Evolutionary conservation across 2,329 filamentous ascomycete species (phyloP), one percentile per base, ranked within the genome.

Genomic region (Fusarium nurragi): DNA sequence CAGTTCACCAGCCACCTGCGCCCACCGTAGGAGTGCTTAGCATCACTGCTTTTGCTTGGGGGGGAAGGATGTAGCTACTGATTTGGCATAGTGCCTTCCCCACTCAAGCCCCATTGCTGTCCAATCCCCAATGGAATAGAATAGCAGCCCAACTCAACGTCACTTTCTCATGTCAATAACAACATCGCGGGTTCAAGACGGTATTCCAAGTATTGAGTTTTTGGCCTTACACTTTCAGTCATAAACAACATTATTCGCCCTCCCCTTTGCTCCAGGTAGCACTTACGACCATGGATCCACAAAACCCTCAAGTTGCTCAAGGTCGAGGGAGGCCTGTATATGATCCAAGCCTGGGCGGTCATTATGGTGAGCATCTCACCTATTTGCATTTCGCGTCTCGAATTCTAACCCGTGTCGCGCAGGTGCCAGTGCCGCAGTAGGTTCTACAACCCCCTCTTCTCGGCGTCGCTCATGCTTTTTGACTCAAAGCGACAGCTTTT

Each of bases 281-380:
- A 48, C 49, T 34, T n/a, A 22, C 30, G 21, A 55, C 61, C 26
- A 80, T 80, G 78, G 78, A 80, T 59, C 69, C 77, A 38, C 78
- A 79, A 59, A 77, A 77, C 55, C 80, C 84, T 49, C 78, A 83
- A 62, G 79, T 80, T 58, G 74, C 78, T 46, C 87, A 85, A 73
- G 82, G 80, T 71, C 85, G 86, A 68, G 81, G 84, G 66, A 83
- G 86, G 72, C 87, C 87, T 16, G 84, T 86, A n/a, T 93, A 93
- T 76, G 90, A 93, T 77, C 87, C 87, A 47, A 84, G 81, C 69
- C 88, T 90, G 74, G 90, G 90, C 61, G 91, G 91, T 50, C 91
- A 93, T 77, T 93, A 93, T 80, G 90, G 90, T 92, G 80, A 79
- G 84, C 43, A 58, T 16, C 48, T 67, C 45, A 54, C 32, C 40